Evolutionary conservation across 2,329 filamentous ascomycete genomes (phyloP).

Genomic region (Colletotrichum tofieldiae): DNA sequence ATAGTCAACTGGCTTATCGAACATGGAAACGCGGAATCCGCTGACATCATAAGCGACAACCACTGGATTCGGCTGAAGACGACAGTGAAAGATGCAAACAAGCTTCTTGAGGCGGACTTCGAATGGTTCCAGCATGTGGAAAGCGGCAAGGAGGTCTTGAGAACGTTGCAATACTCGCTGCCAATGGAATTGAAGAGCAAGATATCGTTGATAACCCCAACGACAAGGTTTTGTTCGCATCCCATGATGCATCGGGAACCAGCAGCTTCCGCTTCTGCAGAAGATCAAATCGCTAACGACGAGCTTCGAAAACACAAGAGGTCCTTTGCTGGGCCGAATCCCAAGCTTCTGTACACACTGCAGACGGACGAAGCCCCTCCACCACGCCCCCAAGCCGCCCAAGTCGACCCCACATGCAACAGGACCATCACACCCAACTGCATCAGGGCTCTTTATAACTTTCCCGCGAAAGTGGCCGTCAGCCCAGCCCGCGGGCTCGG

Average conservation of each 20-base stretch:
- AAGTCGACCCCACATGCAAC: constrained; percentile 52
- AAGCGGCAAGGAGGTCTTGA: constrained; percentile 59
- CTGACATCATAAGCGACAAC: constrained; percentile 54
- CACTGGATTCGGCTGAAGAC: constrained; percentile 61
- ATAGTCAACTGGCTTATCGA: constrained; percentile 63
- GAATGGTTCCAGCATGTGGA: constrained; percentile 14
- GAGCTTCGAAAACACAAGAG: constrained; percentile 28
- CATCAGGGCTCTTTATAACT: constrained; percentile 61
- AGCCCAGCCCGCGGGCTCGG: constrained; percentile 49
- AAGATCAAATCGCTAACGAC: accelerated
- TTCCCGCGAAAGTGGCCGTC: constrained; percentile 54
- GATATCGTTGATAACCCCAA: constrained; percentile 66
- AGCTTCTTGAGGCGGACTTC: constrained; percentile 63
- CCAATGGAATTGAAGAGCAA: constrained; percentile 9
- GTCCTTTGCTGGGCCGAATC: not conserved
- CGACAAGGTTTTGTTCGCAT: constrained; percentile 50
- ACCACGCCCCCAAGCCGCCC: not conserved
- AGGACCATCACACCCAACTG: constrained; percentile 60
- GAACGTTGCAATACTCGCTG: constrained; percentile 52
- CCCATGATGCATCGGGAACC: constrained; percentile 49
- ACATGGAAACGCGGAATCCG: constrained; percentile 54
- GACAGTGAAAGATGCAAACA: constrained; percentile 57
- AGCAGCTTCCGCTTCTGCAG: not conserved
- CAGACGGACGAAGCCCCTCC: not conserved
- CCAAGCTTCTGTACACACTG: not conserved